These are phyloP conservation scores for Mimosa bimucronata DNA, from an alignment of 306 rosid genomes.

Conservation along the genomic window DNA sequence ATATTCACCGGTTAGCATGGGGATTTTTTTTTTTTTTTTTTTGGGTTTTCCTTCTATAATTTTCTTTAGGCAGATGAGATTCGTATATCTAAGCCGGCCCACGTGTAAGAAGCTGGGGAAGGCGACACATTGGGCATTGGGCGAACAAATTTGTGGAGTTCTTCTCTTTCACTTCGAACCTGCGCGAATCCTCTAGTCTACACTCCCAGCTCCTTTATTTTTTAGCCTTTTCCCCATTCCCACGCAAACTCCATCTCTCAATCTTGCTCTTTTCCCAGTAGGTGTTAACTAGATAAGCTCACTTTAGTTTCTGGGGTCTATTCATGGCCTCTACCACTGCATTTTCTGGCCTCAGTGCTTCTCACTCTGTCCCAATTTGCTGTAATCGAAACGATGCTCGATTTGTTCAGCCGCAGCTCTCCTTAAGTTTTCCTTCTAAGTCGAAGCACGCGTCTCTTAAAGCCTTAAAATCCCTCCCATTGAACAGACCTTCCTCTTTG, in stretches of 20 bases:
- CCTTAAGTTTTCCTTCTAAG: conserved; percentile 42
- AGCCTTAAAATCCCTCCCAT: conserved; percentile 42
- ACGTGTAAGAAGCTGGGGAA: conserved; percentile 30
- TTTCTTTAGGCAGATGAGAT: no score
- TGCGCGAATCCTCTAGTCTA: conserved; percentile 26
- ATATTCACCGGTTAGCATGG: no score
- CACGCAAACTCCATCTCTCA: conserved; percentile 32
- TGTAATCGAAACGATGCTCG: conserved; percentile 38
- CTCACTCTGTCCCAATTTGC: conserved; percentile 47
- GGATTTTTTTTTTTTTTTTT: no score
- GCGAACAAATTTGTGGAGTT: not conserved
- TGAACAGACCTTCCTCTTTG: conserved; percentile 45
- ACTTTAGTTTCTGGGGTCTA: conserved; percentile 18
- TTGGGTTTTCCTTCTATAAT: no score
- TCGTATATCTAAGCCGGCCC: conserved; percentile 5
- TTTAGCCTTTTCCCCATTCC: conserved; percentile 33
- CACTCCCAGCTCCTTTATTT: not conserved
- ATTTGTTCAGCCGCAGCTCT: conserved; percentile 45
- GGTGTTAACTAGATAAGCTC: not conserved
- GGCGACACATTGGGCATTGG: conserved; percentile 25
- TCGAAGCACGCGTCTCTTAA: conserved; percentile 44
- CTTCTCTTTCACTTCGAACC: conserved; percentile 30
- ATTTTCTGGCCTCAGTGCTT: conserved; percentile 47
- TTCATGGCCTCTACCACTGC: conserved; percentile 64
- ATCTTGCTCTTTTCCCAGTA: not conserved